Evolutionary conservation across 1,139 yeast species (phyloP), one percentile per base, ranked within the genome.

Genomic region (Candida mesenterica): DNA sequence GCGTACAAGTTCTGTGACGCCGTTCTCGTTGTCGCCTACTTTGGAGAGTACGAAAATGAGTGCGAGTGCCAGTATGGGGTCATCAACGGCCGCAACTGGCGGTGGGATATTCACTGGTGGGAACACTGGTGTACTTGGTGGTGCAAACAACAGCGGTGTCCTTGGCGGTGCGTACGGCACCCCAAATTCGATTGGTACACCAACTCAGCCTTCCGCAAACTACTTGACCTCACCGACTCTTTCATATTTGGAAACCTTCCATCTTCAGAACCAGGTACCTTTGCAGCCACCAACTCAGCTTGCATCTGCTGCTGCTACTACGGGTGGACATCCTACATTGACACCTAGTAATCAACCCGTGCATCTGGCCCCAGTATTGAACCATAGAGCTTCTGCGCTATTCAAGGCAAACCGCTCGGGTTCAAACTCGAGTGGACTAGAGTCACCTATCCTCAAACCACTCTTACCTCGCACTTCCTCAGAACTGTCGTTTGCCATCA

Each of bases 401-500:
- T 43, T 43, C 39, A 44, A 43, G 26, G 20, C 19, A 17, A 38
- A 43, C 15, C 45, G 63, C 34, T 52, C 65, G 1, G 53, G 57
- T 5, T 45, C 75, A 0, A 58, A 55, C 30, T 59, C 71, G 3
- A 68, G 75, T 40, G 64, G 65, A 2, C 48, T 65, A 5, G 76
- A 68, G 2, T 72, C 83, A 0, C 83, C 83, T 0, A 44, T 63
- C 26, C 50, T 75, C 18, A 68, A 67, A 26, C 79, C 84, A 5
- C 8, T 25, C 4, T 42, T 73, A 3, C 73, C 75, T 17, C 55
- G 78, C 30, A 68, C 79, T 0, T 62, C 74, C 1, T 73, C 81
- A 0, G 83, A 77, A 36, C 63, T 79, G 0, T 77, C 82, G 0
- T 75, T 78, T 55, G 71, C 77, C 0, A 54, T 76, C 3, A 62